A percentile compares a stretch with the other conserved stretches of the same genome.
phyloP scores from a whole-genome alignment of 768 basidiomycete genomes.

The Phaeotremella fagi region DNA sequence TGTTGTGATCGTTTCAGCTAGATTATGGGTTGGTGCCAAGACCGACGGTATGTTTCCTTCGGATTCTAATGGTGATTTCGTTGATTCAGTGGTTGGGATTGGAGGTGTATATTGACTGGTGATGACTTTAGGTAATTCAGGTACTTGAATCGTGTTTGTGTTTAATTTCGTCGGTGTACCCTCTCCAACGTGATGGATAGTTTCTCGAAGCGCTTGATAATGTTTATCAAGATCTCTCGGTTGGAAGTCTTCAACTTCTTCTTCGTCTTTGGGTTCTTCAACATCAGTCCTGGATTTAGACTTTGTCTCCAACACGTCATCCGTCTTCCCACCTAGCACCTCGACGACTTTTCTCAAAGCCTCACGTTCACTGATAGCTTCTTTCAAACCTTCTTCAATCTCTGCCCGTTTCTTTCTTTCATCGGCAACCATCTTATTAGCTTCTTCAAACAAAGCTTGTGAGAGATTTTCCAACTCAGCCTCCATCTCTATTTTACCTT shows the following conservation, averaged over 20 bases:
- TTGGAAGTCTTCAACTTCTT: conserved; percentile 5
- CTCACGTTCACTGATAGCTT: conserved; percentile 38
- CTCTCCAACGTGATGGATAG: conserved; percentile 36
- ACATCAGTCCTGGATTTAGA: conserved; percentile 7
- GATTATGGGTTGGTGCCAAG: background rate
- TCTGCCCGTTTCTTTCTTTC: conserved; percentile 41
- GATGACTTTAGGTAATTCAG: background rate
- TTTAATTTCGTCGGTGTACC: background rate
- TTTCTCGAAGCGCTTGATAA: conserved; percentile 37
- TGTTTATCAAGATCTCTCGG: conserved; percentile 43
- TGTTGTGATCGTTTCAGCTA: background rate
- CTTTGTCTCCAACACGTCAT: conserved; percentile 9
- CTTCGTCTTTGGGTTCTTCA: conserved; percentile 7
- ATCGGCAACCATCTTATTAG: conserved; percentile 50
- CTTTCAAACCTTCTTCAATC: conserved; percentile 41
- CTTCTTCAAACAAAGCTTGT: conserved; percentile 49
- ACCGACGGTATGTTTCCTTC: background rate
- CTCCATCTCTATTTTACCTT: conserved; percentile 47
- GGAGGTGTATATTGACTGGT: too few species aligned
- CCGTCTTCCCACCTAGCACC: conserved; percentile 35
- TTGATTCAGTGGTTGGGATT: background rate
- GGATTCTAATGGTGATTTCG: background rate
- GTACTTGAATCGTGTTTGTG: background rate
- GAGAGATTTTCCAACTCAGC: conserved; percentile 45
- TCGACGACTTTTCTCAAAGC: conserved; percentile 36